Evolutionary conservation across 257 asterid genomes (phyloP), one percentile per base, ranked within the genome.

Genomic region (Scutellaria barbata): DNA sequence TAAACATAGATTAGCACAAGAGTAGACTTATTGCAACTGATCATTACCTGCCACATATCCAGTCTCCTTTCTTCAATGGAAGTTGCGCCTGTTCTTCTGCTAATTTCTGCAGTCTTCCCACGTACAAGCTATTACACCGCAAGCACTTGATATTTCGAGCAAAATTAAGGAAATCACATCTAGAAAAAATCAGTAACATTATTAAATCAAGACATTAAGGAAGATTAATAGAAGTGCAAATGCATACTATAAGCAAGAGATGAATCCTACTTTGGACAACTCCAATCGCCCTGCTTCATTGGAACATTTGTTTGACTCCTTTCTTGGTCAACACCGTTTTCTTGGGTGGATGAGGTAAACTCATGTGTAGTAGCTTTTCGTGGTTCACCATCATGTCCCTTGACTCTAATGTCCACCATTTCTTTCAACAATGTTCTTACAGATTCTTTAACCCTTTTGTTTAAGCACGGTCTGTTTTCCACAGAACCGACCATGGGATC

Each of bases 41-140:
- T 52, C 37, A 75, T 75, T 83, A 95, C 98, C 80, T 85, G 56
- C 72, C 78, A 69, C 99, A 95, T 57, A 79, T 82, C 99, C 99
- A 92, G 81, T 92, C 99, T 73, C 99, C 99, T 82, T 87, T 92
- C 93, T 88, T 95, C 80, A 86, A 71, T 5, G 94, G 99, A 71
- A 92, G 89, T 69, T 88, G 71, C 22, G 79, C 94, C 80, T 81
- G 93, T 61, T 88, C 95, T 74, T 79, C 90, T 7, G 87, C 76
- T 76, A 92, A 59, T 64, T 64, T 77, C 71, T 42, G 71, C 13
- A 88, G 74, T 51, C 86, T 88, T 77, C 89, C 97, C 72, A 76
- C 74, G 64, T 52, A 81, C 25, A 89, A 72, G 69, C 71, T 68
- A 64, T 85, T 78, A 74, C 99, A 95, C 18, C 79, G 85, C 69